Conservation (phyloP, 1,139 yeast species). For the Debaryomycetaceae sp. region DNA sequence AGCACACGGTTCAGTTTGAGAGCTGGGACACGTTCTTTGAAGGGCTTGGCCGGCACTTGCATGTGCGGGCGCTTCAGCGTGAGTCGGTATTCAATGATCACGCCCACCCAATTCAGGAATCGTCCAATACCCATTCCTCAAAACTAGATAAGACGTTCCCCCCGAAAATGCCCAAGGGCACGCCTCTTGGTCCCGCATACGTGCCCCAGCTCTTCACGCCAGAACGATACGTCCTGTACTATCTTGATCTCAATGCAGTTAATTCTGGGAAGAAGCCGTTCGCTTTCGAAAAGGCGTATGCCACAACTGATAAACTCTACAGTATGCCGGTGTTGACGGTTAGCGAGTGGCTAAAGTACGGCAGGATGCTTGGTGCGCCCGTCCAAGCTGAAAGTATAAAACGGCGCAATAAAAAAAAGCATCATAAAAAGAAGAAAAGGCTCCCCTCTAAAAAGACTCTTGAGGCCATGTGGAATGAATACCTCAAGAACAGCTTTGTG, state of each 20-base stretch:
- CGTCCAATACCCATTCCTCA: background rate
- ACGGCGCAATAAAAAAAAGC: conserved; percentile 4
- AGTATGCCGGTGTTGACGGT: conserved; percentile 48
- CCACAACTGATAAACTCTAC: conserved; percentile 51
- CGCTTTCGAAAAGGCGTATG: conserved; percentile 53
- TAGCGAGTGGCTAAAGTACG: conserved; percentile 47
- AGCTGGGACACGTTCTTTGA: conserved; percentile 50
- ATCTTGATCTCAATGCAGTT: conserved; percentile 45
- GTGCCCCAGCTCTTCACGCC: conserved; percentile 64
- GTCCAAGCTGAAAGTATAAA: conserved; percentile 7
- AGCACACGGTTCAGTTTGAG: conserved; percentile 11
- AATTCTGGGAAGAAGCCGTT: conserved; percentile 40
- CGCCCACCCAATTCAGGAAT: conserved; percentile 8
- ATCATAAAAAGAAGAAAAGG: conserved; percentile 7
- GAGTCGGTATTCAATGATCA: conserved; percentile 5
- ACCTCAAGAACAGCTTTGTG: conserved; percentile 45
- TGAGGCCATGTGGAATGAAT: conserved; percentile 28
- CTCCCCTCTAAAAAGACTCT: conserved; percentile 7
- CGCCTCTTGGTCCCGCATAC: conserved; percentile 67
- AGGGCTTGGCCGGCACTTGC: conserved; percentile 27
- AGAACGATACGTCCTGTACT: conserved; percentile 60
- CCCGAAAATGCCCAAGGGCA: conserved; percentile 42
- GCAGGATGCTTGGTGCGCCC: conserved; percentile 40
- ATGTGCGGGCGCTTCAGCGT: conserved; percentile 1
- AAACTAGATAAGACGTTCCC: conserved; percentile 55